Evolutionary conservation across 2,329 filamentous ascomycete species (phyloP), one percentile per base, ranked within the genome.

Genomic region (Arachnopeziza araneosa): DNA sequence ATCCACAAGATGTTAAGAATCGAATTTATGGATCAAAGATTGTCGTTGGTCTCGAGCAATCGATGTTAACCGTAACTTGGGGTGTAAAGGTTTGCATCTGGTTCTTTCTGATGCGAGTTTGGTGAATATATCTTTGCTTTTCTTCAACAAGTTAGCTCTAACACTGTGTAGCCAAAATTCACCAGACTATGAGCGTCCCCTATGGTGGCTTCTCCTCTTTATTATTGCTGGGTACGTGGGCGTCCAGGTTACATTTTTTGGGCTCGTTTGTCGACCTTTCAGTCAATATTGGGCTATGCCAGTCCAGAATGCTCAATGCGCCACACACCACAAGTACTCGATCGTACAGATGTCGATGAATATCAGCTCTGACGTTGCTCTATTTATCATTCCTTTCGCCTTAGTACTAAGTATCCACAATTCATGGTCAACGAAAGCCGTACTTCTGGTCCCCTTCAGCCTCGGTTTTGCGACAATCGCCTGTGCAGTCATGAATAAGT

Each of bases 301-400:
- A 0, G 76, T 80, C 1, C 65, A 76, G 1, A 60, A 57, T 30
- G 75, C 75, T 1, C 80, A 85, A 74, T 85, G 83, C 66, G 80
- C 82, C 1, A 81, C 82, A 0, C 78, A 81, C 2, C 76, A 79
- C 23, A 75, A 82, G 65, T 84, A 84, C 64, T 78, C 82, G 17
- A 82, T 84, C 55, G 79, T 81, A 10, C 83, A 85, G 61, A 79
- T 80, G 17, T 74, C 76, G 2, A 78, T 86, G 67, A 86, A 86
- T 64, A 79, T 86, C 52, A 78, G 79, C 2, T 84, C 82, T 23
- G 83, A 86, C 61, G 24, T 84, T 1, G 75, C 80, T 70, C 83
- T 86, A 63, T 78, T 86, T 17, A 79, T 81, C 0, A 76, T 85
- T 63, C 77, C 78, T 1, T 75, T 79, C 55, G 75, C 76, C 1